Evolutionary conservation across 257 asterid genomes (phyloP), one percentile per base, ranked within the genome.

Genomic region (Solanum ahanhuiri): DNA sequence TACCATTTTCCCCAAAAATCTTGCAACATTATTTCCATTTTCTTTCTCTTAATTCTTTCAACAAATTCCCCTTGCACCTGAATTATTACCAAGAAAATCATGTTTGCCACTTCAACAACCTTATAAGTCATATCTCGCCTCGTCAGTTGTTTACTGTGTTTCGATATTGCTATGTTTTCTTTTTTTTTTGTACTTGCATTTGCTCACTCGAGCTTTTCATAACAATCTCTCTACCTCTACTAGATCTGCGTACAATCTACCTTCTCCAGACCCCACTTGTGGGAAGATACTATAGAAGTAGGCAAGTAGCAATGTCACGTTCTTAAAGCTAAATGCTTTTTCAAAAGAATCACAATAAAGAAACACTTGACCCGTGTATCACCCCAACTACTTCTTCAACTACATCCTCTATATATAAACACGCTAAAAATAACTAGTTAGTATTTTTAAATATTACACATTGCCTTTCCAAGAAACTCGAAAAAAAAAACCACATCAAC

Each of bases 341-440:
- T 79, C 73, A 87, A 86, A 87, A 87, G 87, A 90, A 88, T 90
- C 90, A 84, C 67, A 87, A 87, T 88, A 84, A 88, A 88, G 84
- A 77, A 81, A 88, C 28, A 85, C 51, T 35, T 85, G 87, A 60
- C 90, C 89, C 88, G 89, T 87, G 93, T 88, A 86, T 70, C 73
- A 85, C 84, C 67, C 43, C 84, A 81, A 30, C 84, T 51, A 85
- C 8, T 23, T 60, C 76, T 79, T 85, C 33, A 83, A 9, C 31
- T 82, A 57, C 64, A 57, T 18, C 17, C 31, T 69, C 22, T 69
- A 39, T 91, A 91, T 94, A 93, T 91, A 93, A 79, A 90, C 85
- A 79, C 90, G 30, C 85, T 75, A 33, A 72, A 41, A 85, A n/a
- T 20, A 33, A 15, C 37, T 43, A 23, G 37, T 43, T 43, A 14